Evolutionary conservation across 176 grass and related monocot genomes (phyloP).

Genomic region (Aegilops bicornis): DNA sequence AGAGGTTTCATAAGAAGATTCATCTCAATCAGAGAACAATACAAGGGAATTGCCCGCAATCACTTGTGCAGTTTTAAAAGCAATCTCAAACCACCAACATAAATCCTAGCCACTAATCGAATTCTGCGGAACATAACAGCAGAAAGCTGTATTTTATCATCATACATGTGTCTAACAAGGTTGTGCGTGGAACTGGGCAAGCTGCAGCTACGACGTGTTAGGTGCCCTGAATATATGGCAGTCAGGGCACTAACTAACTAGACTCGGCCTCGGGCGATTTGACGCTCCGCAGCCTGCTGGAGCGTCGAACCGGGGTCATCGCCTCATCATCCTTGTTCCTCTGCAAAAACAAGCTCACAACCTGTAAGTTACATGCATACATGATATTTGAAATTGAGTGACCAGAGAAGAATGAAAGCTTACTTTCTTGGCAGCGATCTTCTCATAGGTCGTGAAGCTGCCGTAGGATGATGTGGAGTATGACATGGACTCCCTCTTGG

Average conservation of each 20-base stretch:
- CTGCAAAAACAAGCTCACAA: conserved; percentile 30
- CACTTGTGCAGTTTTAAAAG: conserved; percentile 2
- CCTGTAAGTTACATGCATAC: neutral
- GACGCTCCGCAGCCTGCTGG: conserved; percentile 64
- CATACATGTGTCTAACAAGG: neutral
- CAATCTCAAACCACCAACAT: neutral
- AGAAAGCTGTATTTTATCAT: conserved; percentile 44
- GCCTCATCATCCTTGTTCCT: conserved; percentile 64
- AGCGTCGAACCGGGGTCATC: conserved; percentile 78
- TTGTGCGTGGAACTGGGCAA: neutral
- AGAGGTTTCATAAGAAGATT: neutral
- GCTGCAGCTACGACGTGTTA: conserved; percentile 32
- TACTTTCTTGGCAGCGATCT: conserved; percentile 78
- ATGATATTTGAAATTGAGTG: neutral
- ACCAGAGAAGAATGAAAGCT: neutral
- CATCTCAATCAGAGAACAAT: conserved; percentile 2
- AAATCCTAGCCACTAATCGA: conserved; percentile 7
- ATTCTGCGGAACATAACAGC: conserved; percentile 33
- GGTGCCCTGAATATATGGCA: conserved; percentile 13
- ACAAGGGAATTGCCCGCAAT: conserved; percentile 2
- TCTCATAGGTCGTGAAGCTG: conserved; percentile 82
- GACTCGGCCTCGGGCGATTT: conserved; percentile 45
- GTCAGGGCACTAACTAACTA: conserved; percentile 5
- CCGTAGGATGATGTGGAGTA: conserved; percentile 65
- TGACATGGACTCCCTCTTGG: too few species aligned